Conservation (phyloP, 768 basidiomycete species). For the Hericium coralloides region DNA sequence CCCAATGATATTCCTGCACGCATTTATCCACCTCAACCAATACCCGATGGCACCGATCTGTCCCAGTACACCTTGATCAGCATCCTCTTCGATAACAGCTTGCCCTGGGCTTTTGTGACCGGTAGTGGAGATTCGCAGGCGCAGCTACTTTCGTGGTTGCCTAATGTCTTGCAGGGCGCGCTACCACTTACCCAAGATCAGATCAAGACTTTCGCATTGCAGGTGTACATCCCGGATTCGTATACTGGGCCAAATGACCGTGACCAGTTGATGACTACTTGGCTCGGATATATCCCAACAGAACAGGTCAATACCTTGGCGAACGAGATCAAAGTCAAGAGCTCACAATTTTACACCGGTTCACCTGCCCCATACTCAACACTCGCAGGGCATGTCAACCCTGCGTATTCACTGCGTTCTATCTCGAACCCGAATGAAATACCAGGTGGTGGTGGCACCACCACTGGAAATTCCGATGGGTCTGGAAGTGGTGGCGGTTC, state of each 20-base stretch:
- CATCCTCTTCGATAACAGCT: slow-evolving; percentile 45
- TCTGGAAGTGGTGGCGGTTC: slow-evolving; percentile 13
- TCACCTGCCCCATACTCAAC: slow-evolving; percentile 31
- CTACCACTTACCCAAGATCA: slow-evolving; percentile 29
- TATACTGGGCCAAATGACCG: slow-evolving; percentile 44
- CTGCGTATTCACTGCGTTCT: slow-evolving; percentile 49
- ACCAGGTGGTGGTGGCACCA: slow-evolving; percentile 4
- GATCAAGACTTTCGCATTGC: slow-evolving; percentile 48
- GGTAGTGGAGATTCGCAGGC: slow-evolving; percentile 44
- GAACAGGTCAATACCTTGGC: slow-evolving; percentile 50
- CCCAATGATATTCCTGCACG: slow-evolving; percentile 52
- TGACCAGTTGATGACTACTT: slow-evolving; percentile 54
- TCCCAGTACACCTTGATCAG: slow-evolving; percentile 44
- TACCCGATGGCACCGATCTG: slow-evolving; percentile 21
- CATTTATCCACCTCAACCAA: slow-evolving; percentile 38
- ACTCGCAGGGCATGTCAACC: slow-evolving; percentile 63
- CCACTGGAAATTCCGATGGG: slow-evolving; percentile 16
- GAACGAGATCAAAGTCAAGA: slow-evolving; percentile 49
- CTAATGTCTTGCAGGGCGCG: slow-evolving; percentile 37
- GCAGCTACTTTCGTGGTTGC: slow-evolving; percentile 74
- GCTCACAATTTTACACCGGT: slow-evolving; percentile 58
- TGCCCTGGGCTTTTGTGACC: slow-evolving; percentile 70
- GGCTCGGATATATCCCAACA: slow-evolving; percentile 58
- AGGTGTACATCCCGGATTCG: slow-evolving; percentile 55
- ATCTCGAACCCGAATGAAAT: slow-evolving; percentile 30